Percentiles rank a stretch among this genome's conserved stretches.
Evolutionary conservation across 2,329 filamentous ascomycete species (phyloP).

Genomic region (Cytospora chrysosperma): DNA sequence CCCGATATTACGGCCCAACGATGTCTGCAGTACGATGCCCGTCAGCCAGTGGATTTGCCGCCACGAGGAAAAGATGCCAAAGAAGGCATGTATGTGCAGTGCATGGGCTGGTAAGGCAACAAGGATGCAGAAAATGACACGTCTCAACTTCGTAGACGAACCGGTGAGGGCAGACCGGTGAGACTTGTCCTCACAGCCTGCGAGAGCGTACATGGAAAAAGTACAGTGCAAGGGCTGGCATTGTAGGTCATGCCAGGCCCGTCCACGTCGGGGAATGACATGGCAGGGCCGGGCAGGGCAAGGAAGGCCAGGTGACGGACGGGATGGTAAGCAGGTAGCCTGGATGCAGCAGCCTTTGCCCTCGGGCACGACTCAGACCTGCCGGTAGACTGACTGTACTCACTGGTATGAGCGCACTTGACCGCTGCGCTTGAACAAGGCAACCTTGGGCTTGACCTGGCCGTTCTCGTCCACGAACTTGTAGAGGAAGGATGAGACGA

Average conservation of each 20-base stretch:
- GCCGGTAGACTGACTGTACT: slow-evolving; percentile 25
- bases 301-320: not conserved
- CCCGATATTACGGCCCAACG: slow-evolving; percentile 64
- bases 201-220: too few relatives aligned
- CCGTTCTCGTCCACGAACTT: slow-evolving; percentile 38
- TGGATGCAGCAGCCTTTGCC: not conserved
- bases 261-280: not conserved
- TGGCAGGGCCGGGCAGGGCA: not conserved
- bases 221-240: not conserved
- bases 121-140: not conserved
- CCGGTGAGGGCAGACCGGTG: not conserved
- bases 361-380: not conserved
- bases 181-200: too few relatives aligned
- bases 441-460: slow-evolving; percentile 46
- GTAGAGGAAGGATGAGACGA: slow-evolving; percentile 54
- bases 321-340: not conserved
- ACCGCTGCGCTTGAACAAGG: slow-evolving; percentile 60
- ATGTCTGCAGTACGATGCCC: slow-evolving; percentile 37
- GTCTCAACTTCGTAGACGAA: not conserved
- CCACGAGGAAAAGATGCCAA: not conserved
- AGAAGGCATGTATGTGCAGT: not conserved
- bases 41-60: slow-evolving; percentile 14
- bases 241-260: not conserved
- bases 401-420: slow-evolving; percentile 61
- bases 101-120: not conserved